Evolutionary conservation across 345 rosid genomes (phyloP), one percentile per base, ranked within the genome.

Genomic region (Brassica juncea): DNA sequence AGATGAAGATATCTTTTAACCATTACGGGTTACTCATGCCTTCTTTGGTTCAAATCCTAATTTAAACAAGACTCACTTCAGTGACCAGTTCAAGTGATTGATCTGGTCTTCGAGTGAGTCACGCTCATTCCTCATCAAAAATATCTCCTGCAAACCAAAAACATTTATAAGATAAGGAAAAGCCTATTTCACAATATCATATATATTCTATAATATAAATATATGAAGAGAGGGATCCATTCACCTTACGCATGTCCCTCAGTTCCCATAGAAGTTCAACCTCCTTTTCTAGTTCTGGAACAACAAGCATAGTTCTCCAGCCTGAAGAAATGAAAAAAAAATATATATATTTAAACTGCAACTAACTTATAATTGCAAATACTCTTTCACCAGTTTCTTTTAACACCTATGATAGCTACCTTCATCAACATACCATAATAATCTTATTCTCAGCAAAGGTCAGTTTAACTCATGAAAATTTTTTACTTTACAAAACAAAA

Each of bases 241-340:
- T 84, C 66, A 93, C 99, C 98, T 89, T 93, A 27, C 93, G 93
- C 76, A 66, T 76, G 74, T 85, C 89, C 84, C 93, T 89, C 74
- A 88, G 80, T 74, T 85, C 86, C 93, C 94, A 93, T 8, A 95
- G 91, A 80, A 95, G 87, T 75, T 91, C 86, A 47, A 95, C 96
- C 87, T 95, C 99, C 75, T 88, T 91, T 78, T 91, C 98, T 72
- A 95, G 93, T 86, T 95, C 99, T 27, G 99, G 97, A 64, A 95
- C 97, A 77, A 95, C 91, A 71, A 95, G 97, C 99, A 93, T 93
- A 8, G 99, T 95, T 73, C 98, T 92, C 97, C 99, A 95, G 10
- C 98, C 99, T 95, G 84, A 19, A 71, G 70, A 78, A 81, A 11
- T 15, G 44, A 25, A 49, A 6, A 67, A 66, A 79, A 34, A 39